phyloP scores from a whole-genome alignment of 163 green algal species.

The Scenedesmus sp. region DNA sequence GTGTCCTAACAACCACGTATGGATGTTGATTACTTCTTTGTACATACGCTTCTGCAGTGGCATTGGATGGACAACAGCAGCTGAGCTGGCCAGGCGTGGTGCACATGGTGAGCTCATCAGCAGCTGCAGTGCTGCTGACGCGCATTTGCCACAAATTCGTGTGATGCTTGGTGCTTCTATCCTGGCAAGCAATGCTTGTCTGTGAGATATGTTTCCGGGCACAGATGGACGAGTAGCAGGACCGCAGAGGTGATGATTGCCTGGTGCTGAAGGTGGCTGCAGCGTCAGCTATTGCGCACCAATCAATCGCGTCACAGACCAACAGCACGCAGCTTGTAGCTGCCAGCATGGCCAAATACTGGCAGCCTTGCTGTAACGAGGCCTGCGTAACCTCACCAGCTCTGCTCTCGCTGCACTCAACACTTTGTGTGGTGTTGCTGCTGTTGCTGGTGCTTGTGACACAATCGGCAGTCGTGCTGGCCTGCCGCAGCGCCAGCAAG shows the following conservation, averaged over 20 bases:
- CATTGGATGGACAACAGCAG: conserved; percentile 67
- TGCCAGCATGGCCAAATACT: too few species aligned
- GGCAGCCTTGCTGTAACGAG: too few species aligned
- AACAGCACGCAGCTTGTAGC: too few species aligned
- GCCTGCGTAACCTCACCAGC: too few species aligned
- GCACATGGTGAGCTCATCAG: conserved; percentile 58
- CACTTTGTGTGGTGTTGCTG: neutral
- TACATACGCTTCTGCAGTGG: conserved; percentile 48
- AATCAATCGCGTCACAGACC: too few species aligned
- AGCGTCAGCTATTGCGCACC: too few species aligned
- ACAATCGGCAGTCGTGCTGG: conserved; percentile 65
- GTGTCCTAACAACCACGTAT: neutral
- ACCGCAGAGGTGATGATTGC: too few species aligned
- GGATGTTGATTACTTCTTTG: neutral
- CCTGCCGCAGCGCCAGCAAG: conserved; percentile 62
- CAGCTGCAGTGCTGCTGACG: neutral
- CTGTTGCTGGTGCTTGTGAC: neutral
- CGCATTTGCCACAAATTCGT: neutral
- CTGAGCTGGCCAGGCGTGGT: conserved; percentile 60
- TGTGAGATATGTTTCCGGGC: too few species aligned
- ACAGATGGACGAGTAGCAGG: too few species aligned
- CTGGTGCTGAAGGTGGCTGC: too few species aligned
- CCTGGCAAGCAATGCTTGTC: neutral
- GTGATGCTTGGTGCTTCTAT: neutral
- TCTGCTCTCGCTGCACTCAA: neutral